phyloP scores from a whole-genome alignment of 1,284 basidiomycete genomes.

The Megacollybia platyphylla region DNA sequence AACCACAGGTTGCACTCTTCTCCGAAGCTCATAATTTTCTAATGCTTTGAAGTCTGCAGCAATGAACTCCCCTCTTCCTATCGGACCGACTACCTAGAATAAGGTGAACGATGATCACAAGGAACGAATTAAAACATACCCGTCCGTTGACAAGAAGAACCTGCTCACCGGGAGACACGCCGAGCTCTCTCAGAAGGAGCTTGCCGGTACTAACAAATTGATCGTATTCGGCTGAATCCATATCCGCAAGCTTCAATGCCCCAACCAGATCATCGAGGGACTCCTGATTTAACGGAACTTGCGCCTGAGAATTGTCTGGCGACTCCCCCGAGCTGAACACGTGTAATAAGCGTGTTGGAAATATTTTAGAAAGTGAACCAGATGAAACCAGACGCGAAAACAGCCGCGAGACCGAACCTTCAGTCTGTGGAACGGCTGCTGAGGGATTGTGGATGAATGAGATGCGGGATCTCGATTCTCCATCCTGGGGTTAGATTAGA shows the following conservation, averaged over 20 bases:
- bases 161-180: constrained; percentile 41
- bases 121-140: constrained; percentile 25
- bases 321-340: constrained; percentile 19
- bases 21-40: constrained; percentile 59
- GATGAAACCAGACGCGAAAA: constrained; percentile 30
- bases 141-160: constrained; percentile 74
- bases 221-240: constrained; percentile 20
- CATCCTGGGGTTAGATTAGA: constrained; percentile 19
- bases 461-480: constrained; percentile 32
- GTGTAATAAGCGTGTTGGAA: constrained; percentile 22
- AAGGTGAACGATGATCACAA: constrained; percentile 37
- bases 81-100: constrained; percentile 56
- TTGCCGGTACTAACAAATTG: constrained; percentile 29
- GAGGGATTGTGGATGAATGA: constrained; percentile 57
- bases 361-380: constrained; percentile 23
- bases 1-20: constrained; percentile 57
- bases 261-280: constrained; percentile 22
- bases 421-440: constrained; percentile 10
- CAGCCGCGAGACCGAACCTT: constrained; percentile 21
- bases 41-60: constrained; percentile 59
- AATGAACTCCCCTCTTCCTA: constrained; percentile 41
- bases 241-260: constrained; percentile 18
- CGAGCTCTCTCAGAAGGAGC: constrained; percentile 37
- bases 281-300: constrained; percentile 23
- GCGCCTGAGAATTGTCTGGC: constrained; percentile 13